A percentile compares a stretch with the other conserved stretches of the same genome.
Evolutionary conservation across 2,329 filamentous ascomycete genomes (phyloP).

Genomic region (Pseudogymnoascus sp.): DNA sequence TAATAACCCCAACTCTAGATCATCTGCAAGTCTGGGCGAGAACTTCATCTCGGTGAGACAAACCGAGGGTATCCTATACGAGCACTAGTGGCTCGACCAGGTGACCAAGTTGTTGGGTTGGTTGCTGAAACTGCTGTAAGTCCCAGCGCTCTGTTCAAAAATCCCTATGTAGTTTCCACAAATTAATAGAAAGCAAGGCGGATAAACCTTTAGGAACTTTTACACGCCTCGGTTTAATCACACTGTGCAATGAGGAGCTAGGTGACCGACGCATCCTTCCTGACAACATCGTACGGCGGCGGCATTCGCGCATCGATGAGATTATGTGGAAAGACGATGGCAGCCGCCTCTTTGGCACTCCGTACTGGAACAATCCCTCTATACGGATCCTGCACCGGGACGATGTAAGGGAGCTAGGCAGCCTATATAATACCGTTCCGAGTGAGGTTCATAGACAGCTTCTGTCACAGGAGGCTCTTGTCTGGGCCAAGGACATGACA

Average conservation of each 20-base stretch:
- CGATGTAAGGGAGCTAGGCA: too few species aligned
- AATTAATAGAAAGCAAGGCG: not conserved
- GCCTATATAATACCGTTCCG: not conserved
- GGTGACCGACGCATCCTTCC: not conserved
- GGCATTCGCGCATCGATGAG: not conserved
- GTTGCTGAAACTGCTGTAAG: slow-evolving; percentile 9
- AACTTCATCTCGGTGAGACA: slow-evolving; percentile 6
- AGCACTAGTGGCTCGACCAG: not conserved
- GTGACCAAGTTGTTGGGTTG: not conserved
- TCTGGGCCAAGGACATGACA: slow-evolving; percentile 9
- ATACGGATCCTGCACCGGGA: not conserved
- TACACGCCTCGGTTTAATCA: slow-evolving; percentile 6
- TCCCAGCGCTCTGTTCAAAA: not conserved
- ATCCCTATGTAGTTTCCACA: not conserved
- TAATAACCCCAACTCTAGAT: not conserved
- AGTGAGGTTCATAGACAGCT: not conserved
- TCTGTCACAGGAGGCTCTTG: slow-evolving; percentile 7
- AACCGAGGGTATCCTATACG: slow-evolving; percentile 1
- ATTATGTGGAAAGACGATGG: slow-evolving; percentile 10
- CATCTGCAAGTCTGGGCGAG: slow-evolving; percentile 4
- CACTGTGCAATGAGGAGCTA: not conserved
- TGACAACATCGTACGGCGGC: not conserved
- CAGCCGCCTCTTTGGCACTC: not conserved
- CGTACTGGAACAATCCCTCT: slow-evolving; percentile 2
- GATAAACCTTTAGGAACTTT: not conserved